These are phyloP conservation scores for Boletus fagicola DNA, from an alignment of 768 basidiomycete genomes.

Conservation along the genomic window DNA sequence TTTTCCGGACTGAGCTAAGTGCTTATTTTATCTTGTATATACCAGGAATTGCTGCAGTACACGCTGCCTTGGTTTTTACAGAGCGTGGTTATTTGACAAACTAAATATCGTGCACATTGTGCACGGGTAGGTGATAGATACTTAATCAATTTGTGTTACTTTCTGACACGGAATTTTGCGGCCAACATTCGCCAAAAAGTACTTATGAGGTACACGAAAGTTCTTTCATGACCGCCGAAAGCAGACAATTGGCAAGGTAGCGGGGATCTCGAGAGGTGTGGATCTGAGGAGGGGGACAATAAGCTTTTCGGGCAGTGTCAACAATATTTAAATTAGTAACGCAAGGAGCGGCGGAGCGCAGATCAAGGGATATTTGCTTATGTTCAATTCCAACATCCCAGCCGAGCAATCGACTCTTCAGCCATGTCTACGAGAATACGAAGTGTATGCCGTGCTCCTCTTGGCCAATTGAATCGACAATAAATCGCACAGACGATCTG, in stretches of 20 bases:
- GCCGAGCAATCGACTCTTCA: background rate
- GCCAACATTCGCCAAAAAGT: background rate
- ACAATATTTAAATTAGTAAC: background rate
- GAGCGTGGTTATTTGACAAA: background rate
- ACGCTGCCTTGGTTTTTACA: constrained; percentile 3
- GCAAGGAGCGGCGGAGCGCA: background rate
- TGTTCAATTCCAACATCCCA: background rate
- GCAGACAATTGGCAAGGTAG: background rate
- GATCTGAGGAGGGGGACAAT: constrained; percentile 14
- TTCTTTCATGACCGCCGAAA: constrained; percentile 11
- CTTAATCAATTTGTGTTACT: constrained; percentile 1
- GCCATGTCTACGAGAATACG: background rate
- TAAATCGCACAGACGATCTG: constrained; percentile 18
- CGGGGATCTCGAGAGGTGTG: constrained; percentile 23
- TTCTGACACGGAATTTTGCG: constrained; percentile 1
- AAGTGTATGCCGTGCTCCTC: constrained; percentile 6
- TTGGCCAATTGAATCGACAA: constrained; percentile 12
- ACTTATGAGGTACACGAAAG: constrained; percentile 5
- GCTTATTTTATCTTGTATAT: constrained; percentile 21
- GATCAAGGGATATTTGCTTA: background rate
- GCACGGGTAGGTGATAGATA: background rate
- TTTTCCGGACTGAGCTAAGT: constrained; percentile 7
- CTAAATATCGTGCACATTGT: background rate
- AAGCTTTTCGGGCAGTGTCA: constrained; percentile 5
- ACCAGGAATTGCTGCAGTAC: constrained; percentile 13